These are phyloP conservation scores for Phtheirospermum japonicum DNA, from an alignment of 257 asterid species.

Conservation along the genomic window DNA sequence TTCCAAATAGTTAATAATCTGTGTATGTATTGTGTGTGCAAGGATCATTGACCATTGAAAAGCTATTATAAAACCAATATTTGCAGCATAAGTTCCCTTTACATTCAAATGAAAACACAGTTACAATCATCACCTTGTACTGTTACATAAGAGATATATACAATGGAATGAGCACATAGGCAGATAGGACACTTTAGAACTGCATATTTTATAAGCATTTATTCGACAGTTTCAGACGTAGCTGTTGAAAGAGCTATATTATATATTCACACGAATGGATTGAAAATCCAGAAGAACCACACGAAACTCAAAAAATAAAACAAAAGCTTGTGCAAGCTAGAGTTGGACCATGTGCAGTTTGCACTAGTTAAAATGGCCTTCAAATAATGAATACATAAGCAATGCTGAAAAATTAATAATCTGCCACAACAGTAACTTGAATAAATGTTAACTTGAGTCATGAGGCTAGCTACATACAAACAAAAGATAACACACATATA, in stretches of 20 bases:
- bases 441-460: no score
- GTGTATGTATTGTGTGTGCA: background rate
- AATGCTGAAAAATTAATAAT: background rate
- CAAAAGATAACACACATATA: background rate
- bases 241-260: background rate
- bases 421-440: no score
- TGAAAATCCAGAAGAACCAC: background rate
- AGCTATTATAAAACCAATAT: no score
- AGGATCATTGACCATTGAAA: background rate
- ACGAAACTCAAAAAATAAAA: slow-evolving; percentile 1
- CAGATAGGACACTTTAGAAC: background rate
- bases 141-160: background rate
- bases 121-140: background rate
- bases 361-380: background rate
- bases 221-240: background rate
- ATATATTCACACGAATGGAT: background rate
- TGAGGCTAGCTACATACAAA: slow-evolving; percentile 12
- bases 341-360: slow-evolving; percentile 2
- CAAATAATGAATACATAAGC: background rate
- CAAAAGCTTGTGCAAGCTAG: background rate
- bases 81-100: no score
- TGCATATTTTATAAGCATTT: background rate
- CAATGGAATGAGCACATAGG: background rate
- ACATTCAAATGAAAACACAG: background rate
- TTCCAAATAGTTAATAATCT: background rate